phyloP scores from a whole-genome alignment of 2,329 filamentous ascomycete species.

The Chaetothyriales sp. region DNA sequence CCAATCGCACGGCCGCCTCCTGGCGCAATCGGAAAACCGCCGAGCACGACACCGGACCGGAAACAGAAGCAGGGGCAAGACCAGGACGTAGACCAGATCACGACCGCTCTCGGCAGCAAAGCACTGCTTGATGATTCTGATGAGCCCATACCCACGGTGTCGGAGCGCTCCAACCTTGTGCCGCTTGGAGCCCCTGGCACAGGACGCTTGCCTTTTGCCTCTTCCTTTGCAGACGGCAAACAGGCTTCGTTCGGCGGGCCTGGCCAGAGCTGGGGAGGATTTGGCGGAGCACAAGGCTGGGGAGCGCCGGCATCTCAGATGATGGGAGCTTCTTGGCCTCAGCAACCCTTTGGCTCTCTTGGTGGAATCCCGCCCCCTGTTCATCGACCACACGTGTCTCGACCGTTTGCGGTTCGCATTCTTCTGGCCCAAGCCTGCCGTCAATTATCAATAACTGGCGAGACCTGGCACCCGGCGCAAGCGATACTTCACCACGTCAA shows the following conservation, averaged over 20 bases:
- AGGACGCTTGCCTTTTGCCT: slow-evolving; percentile 27
- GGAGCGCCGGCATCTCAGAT: slow-evolving; percentile 2
- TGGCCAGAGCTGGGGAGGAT: slow-evolving; percentile 13
- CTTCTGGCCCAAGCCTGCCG: slow-evolving; percentile 69
- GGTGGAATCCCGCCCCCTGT: slow-evolving; percentile 21
- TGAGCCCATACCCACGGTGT: slow-evolving; percentile 38
- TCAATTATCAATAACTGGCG: slow-evolving; percentile 34
- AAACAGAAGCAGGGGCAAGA: slow-evolving; percentile 29
- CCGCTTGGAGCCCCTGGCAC: slow-evolving; percentile 39
- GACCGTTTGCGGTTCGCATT: slow-evolving; percentile 53
- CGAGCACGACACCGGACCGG: slow-evolving; percentile 48
- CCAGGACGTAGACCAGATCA: slow-evolving; percentile 53
- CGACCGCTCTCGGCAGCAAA: slow-evolving; percentile 74
- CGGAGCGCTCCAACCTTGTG: slow-evolving; percentile 21
- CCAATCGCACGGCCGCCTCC: slow-evolving; percentile 56
- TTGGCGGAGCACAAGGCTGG: slow-evolving; percentile 6
- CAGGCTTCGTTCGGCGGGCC: slow-evolving; percentile 13
- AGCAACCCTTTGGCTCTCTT: slow-evolving; percentile 32
- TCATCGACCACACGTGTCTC: slow-evolving; percentile 41
- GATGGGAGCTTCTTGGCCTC: slow-evolving; percentile 25
- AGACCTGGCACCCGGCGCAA: slow-evolving; percentile 56
- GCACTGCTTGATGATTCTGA: slow-evolving; percentile 68
- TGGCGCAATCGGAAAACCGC: slow-evolving; percentile 73
- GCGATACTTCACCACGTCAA: slow-evolving; percentile 50
- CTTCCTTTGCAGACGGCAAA: slow-evolving; percentile 13